Conservation (phyloP, 495 filamentous ascomycete genomes). For the Annulohypoxylon maeteangense region DNA sequence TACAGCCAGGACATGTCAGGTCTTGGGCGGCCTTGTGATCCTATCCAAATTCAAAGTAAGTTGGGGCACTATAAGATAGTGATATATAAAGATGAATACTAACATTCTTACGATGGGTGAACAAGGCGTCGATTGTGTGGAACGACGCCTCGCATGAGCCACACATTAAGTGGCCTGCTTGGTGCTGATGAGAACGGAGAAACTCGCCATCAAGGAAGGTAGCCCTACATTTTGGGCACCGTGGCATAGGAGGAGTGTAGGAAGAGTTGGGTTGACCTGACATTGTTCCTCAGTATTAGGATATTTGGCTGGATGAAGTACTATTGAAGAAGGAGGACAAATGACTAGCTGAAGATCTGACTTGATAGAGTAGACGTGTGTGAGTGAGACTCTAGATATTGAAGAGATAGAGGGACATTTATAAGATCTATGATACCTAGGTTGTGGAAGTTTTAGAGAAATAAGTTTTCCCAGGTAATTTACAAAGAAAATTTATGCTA, state of each 20-base stretch:
- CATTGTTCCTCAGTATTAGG: neutral
- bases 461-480: neutral
- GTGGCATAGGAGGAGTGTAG: neutral
- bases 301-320: neutral
- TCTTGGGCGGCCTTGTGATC: conserved; percentile 41
- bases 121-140: conserved; percentile 1
- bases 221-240: conserved; percentile 27
- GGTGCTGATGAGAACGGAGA: conserved; percentile 21
- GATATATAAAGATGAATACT: neutral
- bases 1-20: conserved; percentile 50
- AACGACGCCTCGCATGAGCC: conserved; percentile 25
- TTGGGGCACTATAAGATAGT: neutral
- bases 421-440: neutral
- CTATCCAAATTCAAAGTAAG: conserved; percentile 18
- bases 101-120: conserved; percentile 29
- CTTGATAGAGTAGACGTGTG: neutral
- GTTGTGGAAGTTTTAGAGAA: neutral
- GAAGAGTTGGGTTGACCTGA: neutral
- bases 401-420: neutral
- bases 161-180: conserved; percentile 28
- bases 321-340: neutral
- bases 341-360: neutral
- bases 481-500: neutral
- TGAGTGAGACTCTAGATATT: neutral
- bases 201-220: conserved; percentile 20